Evolutionary conservation across 495 filamentous ascomycete species (phyloP).

Genomic region (Xylaria scruposa): DNA sequence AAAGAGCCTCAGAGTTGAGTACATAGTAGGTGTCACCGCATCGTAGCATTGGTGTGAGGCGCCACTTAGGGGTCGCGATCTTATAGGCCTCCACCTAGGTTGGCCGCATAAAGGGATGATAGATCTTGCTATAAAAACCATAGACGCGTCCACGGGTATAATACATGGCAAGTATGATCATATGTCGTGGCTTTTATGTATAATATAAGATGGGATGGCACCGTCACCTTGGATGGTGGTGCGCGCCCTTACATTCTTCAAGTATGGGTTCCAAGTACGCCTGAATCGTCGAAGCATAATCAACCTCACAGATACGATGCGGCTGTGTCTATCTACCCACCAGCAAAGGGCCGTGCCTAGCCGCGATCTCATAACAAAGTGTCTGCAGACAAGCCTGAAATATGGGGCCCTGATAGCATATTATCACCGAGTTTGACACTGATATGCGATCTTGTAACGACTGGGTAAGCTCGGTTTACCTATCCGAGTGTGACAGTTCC

Average conservation of each 20-base stretch:
- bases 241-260: neutral
- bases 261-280: conserved; percentile 9
- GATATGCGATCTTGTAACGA: conserved; percentile 21
- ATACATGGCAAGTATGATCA: neutral
- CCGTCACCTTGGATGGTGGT: conserved; percentile 2
- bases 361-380: conserved; percentile 1
- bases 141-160: conserved; percentile 7
- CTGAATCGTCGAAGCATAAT: conserved; percentile 8
- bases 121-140: neutral
- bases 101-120: neutral
- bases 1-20: conserved; percentile 25
- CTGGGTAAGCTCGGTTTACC: conserved; percentile 6
- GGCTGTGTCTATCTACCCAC: neutral
- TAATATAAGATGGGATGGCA: neutral
- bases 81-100: conserved; percentile 17
- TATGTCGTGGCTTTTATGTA: neutral
- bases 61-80: neutral
- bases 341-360: conserved; percentile 5
- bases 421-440: conserved; percentile 7
- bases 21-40: conserved; percentile 24
- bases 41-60: conserved; percentile 24
- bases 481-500: conserved; percentile 12
- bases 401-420: conserved; percentile 1
- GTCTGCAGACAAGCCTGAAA: conserved; percentile 3
- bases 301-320: conserved; percentile 8